Percentiles rank a stretch among this genome's conserved stretches.
Conservation (phyloP, 495 filamentous ascomycete genomes). For the Podospora pseudocomata region DNA sequence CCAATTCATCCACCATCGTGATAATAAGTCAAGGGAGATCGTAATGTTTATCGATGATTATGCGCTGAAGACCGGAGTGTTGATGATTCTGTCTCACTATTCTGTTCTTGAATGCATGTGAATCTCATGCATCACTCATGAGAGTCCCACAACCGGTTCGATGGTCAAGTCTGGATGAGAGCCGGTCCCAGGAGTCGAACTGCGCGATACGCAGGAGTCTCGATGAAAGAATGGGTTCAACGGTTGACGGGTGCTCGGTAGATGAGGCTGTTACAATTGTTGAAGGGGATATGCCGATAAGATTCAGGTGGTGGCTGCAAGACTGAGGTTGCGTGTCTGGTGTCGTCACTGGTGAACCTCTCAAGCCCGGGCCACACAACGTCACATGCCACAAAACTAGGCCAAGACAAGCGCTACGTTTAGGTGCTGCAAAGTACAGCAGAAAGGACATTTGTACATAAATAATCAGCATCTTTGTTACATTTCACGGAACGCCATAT, state of each 20-base stretch:
- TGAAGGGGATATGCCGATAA: background rate
- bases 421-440: background rate
- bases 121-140: background rate
- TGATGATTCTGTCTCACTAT: background rate
- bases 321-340: background rate
- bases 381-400: conserved; percentile 6
- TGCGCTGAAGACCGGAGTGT: background rate
- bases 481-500: background rate
- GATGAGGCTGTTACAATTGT: background rate
- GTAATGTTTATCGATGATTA: background rate
- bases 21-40: background rate
- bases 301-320: background rate
- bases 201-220: background rate
- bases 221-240: background rate
- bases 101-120: background rate
- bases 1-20: conserved; percentile 38
- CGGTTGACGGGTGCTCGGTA: background rate
- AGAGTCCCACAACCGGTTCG: background rate
- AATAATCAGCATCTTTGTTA: background rate
- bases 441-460: background rate
- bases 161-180: background rate
- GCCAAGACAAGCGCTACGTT: conserved; percentile 10
- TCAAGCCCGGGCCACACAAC: background rate
- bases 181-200: background rate
- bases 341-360: background rate